Conservation (phyloP, 2,329 filamentous ascomycete genomes). For the Fusarium verticillioides region DNA sequence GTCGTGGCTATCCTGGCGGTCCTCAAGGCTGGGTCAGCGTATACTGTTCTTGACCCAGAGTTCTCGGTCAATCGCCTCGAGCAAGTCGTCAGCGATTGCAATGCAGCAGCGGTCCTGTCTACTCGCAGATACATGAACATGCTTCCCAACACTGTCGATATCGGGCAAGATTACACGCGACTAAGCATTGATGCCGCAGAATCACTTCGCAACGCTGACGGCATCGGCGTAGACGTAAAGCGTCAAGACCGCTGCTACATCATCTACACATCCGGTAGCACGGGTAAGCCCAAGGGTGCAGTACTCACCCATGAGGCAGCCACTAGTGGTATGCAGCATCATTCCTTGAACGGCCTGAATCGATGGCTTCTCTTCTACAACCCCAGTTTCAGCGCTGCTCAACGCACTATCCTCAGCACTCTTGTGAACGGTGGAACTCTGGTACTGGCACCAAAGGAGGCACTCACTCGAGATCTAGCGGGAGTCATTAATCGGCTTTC, state of each 20-base stretch:
- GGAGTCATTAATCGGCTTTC: conserved; percentile 22
- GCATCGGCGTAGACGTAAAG: background rate
- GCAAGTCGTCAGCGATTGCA: conserved; percentile 30
- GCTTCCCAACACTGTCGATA: conserved; percentile 3
- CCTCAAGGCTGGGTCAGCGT: conserved; percentile 39
- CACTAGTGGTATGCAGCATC: conserved; percentile 11
- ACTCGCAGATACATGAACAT: background rate
- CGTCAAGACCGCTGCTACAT: conserved; percentile 25
- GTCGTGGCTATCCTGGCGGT: conserved; percentile 35
- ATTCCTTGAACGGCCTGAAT: background rate
- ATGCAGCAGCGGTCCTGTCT: conserved; percentile 3
- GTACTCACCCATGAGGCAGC: conserved; percentile 27
- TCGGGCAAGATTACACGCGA: background rate
- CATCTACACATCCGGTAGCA: conserved; percentile 41
- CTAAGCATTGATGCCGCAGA: fast-evolving
- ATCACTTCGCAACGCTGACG: fast-evolving
- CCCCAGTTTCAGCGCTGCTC: conserved; percentile 38
- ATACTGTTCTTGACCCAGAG: conserved; percentile 34
- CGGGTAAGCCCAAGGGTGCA: conserved; percentile 39
- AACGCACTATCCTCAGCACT: conserved; percentile 32
- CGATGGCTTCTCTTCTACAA: conserved; percentile 40
- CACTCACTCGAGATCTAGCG: conserved; percentile 4
- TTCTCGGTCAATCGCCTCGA: conserved; percentile 19
- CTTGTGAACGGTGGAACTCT: conserved; percentile 24
- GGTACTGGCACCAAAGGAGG: conserved; percentile 25